Percentiles rank a stretch among this genome's conserved stretches.
Conservation (phyloP, 208 protist species). For the Wallacemonas rigidus region DNA sequence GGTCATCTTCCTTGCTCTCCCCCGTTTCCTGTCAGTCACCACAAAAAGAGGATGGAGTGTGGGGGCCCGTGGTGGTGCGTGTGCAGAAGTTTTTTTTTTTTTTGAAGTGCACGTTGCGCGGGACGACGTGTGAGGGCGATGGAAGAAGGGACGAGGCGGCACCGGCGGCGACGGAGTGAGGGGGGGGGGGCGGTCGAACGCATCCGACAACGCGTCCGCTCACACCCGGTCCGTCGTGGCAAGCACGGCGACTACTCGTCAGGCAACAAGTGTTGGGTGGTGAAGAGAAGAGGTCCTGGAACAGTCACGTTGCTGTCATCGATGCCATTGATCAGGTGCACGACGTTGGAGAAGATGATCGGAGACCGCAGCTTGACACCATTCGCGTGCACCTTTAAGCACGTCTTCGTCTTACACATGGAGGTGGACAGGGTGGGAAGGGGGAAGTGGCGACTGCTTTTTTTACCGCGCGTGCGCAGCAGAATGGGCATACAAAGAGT, state of each 20-base stretch:
- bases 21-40: too few species aligned
- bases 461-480: conserved; percentile 9
- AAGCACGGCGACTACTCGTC: background rate
- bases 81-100: too few species aligned
- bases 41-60: too few species aligned
- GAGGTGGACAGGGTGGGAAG: conserved; percentile 8
- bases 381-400: background rate
- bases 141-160: too few species aligned
- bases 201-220: too few species aligned
- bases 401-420: conserved; percentile 17
- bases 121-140: too few species aligned
- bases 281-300: conserved; percentile 10
- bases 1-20: too few species aligned
- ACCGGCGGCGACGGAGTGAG: too few species aligned
- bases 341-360: conserved; percentile 1
- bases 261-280: conserved; percentile 5
- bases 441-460: background rate
- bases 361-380: conserved; percentile 5
- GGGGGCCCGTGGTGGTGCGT: too few species aligned
- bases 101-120: too few species aligned
- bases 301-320: conserved; percentile 4
- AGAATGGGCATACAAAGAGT: background rate
- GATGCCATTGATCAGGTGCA: conserved; percentile 13
- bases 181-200: too few species aligned
- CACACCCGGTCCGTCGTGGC: too few species aligned